phyloP scores from a whole-genome alignment of 768 basidiomycete species.

The Nidula microcarpa region DNA sequence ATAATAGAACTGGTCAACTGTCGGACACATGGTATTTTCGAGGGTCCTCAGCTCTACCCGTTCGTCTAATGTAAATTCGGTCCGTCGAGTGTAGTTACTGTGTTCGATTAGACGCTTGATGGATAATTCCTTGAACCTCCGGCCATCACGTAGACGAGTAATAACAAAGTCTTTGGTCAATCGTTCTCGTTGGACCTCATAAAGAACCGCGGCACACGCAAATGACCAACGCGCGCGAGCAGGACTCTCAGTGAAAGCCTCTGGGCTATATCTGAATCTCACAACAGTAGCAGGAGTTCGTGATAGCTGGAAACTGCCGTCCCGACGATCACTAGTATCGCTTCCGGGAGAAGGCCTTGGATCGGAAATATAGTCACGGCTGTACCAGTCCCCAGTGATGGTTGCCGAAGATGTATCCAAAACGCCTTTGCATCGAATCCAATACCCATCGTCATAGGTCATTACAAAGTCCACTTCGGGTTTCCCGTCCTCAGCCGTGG shows the following conservation, averaged over 20 bases:
- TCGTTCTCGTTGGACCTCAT: conserved; percentile 1
- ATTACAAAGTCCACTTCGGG: conserved; percentile 5
- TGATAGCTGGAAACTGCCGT: background rate
- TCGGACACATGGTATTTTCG: background rate
- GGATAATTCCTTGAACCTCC: background rate
- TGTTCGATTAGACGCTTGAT: background rate
- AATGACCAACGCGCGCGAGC: conserved; percentile 9
- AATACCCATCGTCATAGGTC: conserved; percentile 4
- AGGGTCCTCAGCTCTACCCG: background rate
- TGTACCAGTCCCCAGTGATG: conserved; percentile 2
- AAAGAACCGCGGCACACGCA: conserved; percentile 3
- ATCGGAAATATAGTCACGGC: background rate
- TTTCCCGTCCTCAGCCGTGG: background rate
- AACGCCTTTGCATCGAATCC: conserved; percentile 2
- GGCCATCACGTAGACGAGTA: background rate
- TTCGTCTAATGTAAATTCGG: background rate
- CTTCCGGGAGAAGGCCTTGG: background rate
- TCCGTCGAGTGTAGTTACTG: background rate
- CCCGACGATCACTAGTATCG: background rate
- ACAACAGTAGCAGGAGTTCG: background rate
- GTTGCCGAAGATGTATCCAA: conserved; percentile 1
- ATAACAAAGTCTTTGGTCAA: background rate
- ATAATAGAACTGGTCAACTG: background rate
- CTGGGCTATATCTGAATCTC: background rate
- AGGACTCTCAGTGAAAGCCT: background rate